These are phyloP conservation scores for Xylogone sp. DNA, from an alignment of 2,329 filamentous ascomycete genomes.

Conservation along the genomic window DNA sequence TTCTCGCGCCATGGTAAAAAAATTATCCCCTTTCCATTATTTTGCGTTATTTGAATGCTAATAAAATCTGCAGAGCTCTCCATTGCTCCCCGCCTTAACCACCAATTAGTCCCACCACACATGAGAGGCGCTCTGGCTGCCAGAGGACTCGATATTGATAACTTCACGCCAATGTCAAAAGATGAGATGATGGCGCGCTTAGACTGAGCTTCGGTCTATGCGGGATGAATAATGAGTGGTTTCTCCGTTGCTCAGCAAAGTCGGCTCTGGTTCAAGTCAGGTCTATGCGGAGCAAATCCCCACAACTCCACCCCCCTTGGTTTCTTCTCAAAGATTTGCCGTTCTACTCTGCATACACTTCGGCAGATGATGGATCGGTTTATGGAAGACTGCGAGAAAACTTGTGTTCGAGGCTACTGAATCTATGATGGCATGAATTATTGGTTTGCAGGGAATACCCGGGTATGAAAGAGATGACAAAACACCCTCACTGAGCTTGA, in stretches of 20 bases:
- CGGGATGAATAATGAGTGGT: slow-evolving; percentile 27
- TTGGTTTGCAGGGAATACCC: slow-evolving; percentile 28
- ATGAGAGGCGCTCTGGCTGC: slow-evolving; percentile 69
- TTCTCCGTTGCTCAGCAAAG: slow-evolving; percentile 27
- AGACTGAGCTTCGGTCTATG: slow-evolving; percentile 64
- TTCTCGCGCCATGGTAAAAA: slow-evolving; percentile 92
- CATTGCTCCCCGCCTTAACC: slow-evolving; percentile 86
- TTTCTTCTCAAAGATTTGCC: not conserved
- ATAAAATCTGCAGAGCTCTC: slow-evolving; percentile 71
- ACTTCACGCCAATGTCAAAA: slow-evolving; percentile 85
- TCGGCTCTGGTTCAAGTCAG: slow-evolving; percentile 19
- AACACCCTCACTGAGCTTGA: not conserved
- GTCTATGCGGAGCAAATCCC: not conserved
- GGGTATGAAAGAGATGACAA: not conserved
- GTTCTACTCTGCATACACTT: slow-evolving; percentile 11
- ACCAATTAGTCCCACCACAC: slow-evolving; percentile 81
- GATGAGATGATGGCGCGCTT: slow-evolving; percentile 97
- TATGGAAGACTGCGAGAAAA: slow-evolving; percentile 22
- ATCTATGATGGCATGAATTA: slow-evolving; percentile 29
- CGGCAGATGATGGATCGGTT: slow-evolving; percentile 21
- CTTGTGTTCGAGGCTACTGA: slow-evolving; percentile 21
- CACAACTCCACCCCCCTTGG: not conserved
- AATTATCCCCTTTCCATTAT: not conserved
- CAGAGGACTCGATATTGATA: slow-evolving; percentile 86
- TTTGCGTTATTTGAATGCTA: slow-evolving; percentile 7